Conservation (phyloP, 1,284 basidiomycete genomes). For the Phlebopus sp. region DNA sequence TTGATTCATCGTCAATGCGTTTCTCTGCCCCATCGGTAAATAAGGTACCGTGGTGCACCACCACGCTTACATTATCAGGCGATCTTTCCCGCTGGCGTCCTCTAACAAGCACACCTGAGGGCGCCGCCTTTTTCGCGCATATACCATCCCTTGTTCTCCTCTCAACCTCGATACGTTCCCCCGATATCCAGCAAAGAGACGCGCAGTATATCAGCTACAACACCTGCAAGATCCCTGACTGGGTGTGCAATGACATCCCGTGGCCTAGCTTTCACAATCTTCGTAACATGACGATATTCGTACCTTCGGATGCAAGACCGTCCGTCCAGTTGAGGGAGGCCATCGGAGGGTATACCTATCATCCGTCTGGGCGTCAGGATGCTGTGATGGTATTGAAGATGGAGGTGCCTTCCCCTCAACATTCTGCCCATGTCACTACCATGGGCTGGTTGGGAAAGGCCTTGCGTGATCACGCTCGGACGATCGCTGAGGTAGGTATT, state of each 20-base stretch:
- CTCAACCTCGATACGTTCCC: background rate
- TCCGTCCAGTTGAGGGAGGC: background rate
- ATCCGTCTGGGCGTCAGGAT: background rate
- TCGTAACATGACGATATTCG: background rate
- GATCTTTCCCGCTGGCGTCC: conserved; percentile 34
- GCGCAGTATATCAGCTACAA: background rate
- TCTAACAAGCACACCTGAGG: conserved; percentile 30
- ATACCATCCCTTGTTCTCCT: conserved; percentile 34
- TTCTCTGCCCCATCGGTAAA: background rate
- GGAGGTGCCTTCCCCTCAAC: background rate
- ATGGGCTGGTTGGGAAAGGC: no score
- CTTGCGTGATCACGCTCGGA: no score
- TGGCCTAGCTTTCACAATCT: conserved; percentile 3
- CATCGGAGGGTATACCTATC: no score
- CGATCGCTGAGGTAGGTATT: no score
- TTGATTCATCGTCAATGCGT: background rate
- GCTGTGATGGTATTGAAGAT: background rate
- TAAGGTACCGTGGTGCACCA: conserved; percentile 13
- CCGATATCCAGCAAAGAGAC: background rate
- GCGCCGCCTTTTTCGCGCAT: conserved; percentile 31
- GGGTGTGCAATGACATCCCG: background rate
- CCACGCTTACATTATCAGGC: conserved; percentile 31
- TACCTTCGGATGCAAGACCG: background rate
- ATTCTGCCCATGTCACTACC: no score
- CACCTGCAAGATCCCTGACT: background rate